These are phyloP conservation scores for Phoma herbarum DNA, from an alignment of 2,329 filamentous ascomycete genomes.

Conservation along the genomic window DNA sequence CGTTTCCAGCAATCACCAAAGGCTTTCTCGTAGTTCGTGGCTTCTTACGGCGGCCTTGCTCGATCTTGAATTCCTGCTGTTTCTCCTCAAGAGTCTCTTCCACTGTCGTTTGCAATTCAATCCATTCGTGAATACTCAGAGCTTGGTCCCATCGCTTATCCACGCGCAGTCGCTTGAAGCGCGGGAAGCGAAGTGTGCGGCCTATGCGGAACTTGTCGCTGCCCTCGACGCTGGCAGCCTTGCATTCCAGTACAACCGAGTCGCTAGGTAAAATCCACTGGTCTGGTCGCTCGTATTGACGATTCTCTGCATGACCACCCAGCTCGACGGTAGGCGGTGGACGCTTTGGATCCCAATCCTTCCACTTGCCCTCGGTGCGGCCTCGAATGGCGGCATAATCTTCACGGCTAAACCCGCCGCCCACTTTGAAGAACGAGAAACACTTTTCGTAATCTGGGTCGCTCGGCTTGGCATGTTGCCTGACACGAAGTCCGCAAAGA, in stretches of 20 bases:
- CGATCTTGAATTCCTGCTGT: constrained; percentile 73
- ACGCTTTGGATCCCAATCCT: constrained; percentile 78
- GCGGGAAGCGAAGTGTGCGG: constrained; percentile 86
- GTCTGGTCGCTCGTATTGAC: constrained; percentile 81
- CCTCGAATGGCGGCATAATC: constrained; percentile 87
- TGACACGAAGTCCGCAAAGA: constrained; percentile 83
- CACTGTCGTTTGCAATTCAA: constrained; percentile 71
- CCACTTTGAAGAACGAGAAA: constrained; percentile 97
- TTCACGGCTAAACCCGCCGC: constrained; percentile 85
- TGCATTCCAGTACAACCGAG: constrained; percentile 86
- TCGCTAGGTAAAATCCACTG: constrained; percentile 92
- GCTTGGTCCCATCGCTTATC: constrained; percentile 87
- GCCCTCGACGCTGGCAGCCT: constrained; percentile 78
- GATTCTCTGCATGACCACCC: constrained; percentile 71
- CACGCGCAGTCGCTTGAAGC: constrained; percentile 81
- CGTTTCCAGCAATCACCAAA: constrained; percentile 76
- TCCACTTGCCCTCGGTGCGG: constrained; percentile 90
- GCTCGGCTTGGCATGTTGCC: constrained; percentile 69
- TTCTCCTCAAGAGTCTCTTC: constrained; percentile 78
- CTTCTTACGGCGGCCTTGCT: constrained; percentile 70
- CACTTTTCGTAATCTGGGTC: constrained; percentile 73
- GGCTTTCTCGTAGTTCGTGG: constrained; percentile 70
- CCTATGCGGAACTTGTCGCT: constrained; percentile 81
- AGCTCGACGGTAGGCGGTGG: constrained; percentile 85
- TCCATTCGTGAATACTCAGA: constrained; percentile 79